Evolutionary conservation across 2,329 filamentous ascomycete genomes (phyloP), one percentile per base, ranked within the genome.

Genomic region (Dactylellina parvicollis): DNA sequence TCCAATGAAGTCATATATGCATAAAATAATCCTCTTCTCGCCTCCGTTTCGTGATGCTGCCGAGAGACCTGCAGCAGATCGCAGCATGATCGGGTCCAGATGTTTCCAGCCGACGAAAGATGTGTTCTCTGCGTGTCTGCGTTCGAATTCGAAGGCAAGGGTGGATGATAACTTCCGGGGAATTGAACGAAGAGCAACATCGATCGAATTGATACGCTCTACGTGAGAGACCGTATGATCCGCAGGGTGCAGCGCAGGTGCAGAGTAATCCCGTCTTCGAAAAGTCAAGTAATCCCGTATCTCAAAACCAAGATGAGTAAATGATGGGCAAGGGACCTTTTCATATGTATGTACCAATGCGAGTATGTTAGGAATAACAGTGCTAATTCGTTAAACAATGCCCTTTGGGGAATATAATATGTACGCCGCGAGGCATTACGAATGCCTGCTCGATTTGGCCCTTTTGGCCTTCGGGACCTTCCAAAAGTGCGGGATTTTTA

Each of bases 401-500:
- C 61, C 61, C 20, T 30, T 66, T 66, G 18, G 4, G 60, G 60
- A 49, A 4, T 22, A 36, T 60, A 24, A 20, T 44, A 26, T 44
- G 22, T 47, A 2, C 32, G n/a, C 12, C 10, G 3, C 34, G 12
- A 32, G 12, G 30, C 5, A 38, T 38, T 14, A 38, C 34, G 34
- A 38, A 46, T 32, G 36, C 50, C 49, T 34, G 34, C 49, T 54
- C n/a, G 26, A 49, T 18, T 38, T 36, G 42, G 42, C 7, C 54
- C 5, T 14, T 32, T 32, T 38, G 34, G 4, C 4, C 16, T 38
- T 14, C 3, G 50, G 16, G 20, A 56, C 50, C 50, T 65, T 36
- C 46, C 42, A 50, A 59, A 36, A 57, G 42, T 69, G 64, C 64
- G 64, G 64, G 64, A 69, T 69, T 69, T 69, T 69, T 60, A 8